Base-by-base conservation (phyloP, 768 basidiomycete species). In the Thelephora aurantiotincta region DNA sequence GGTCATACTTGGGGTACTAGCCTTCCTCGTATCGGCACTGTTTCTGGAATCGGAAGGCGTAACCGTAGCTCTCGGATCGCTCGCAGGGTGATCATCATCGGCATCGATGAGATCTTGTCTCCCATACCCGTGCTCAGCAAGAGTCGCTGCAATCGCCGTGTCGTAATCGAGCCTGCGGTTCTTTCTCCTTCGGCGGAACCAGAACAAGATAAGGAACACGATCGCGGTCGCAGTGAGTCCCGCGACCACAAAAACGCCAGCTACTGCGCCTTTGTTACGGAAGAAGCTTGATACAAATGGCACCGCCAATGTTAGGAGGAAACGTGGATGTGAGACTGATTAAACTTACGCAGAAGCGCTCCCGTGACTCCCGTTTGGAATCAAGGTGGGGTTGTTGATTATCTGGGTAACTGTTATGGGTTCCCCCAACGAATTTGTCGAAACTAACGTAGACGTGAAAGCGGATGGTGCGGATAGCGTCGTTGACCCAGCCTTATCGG, bases 241-340 rank as follows among this genome's bases (percentile, higher is more conserved):
- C 14, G 93, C 86, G 13, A 91, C 78, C 35, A 89, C 77, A 56
- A 96, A 98, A 6, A 91, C 86, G 41, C 87, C 94, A 1, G 83
- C 83, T 2, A 97, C 91, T 11, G 91, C 93, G 16, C 90, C 90
- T 19, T 82, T 85, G 59, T 94, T 87, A 44, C 62, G 62, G 64
- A 94, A 93, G 67, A 96, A 98, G 48, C 85, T 88, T 14, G 34
- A 20, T 22, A 33, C 12, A 50, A n/a, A 20, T 46, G 33, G 35
- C 36, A n/a, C 30, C 35, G 18, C 12, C 26, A 30, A 30, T 4
- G 26, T 30, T 30, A 30, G 26, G 9, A 30, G 26, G 26, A 30
- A 30, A 30, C 26, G 26, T 6, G 23, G 18, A 44, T 33, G 6
- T 11, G 35, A 23, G 35, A 26, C 22, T 37, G 12, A 16, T 11